A percentile compares a stretch with the other conserved stretches of the same genome.
Conservation (phyloP, 768 basidiomycete species). For the Naganishia kalamii region DNA sequence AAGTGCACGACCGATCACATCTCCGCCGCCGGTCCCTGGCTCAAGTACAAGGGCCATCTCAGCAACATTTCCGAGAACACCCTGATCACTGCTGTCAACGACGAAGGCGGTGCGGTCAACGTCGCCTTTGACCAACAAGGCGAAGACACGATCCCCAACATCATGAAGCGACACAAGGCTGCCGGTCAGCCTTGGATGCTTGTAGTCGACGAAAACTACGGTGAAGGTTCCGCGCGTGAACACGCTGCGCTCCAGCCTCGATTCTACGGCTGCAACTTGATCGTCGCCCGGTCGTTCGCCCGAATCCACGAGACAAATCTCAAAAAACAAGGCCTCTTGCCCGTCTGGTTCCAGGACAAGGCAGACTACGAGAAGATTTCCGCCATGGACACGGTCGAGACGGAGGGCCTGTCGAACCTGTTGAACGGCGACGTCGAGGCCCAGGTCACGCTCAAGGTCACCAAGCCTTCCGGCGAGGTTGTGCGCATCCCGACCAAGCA, state of each 20-base stretch:
- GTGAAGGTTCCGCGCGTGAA: constrained; percentile 94
- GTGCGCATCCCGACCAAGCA: constrained; percentile 72
- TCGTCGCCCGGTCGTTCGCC: constrained; percentile 88
- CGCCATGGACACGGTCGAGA: constrained; percentile 70
- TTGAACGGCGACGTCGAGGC: constrained; percentile 47
- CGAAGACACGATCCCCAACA: constrained; percentile 74
- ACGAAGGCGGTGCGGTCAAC: constrained; percentile 90
- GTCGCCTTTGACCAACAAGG: constrained; percentile 71
- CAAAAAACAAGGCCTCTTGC: constrained; percentile 98
- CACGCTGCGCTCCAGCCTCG: constrained; percentile 96
- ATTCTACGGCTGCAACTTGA: constrained; percentile 83
- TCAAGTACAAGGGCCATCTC: constrained; percentile 95
- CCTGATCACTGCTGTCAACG: constrained; percentile 87
- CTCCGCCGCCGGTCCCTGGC: constrained; percentile 94
- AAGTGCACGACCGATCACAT: constrained; percentile 99
- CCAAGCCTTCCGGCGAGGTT: constrained; percentile 57
- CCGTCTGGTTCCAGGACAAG: constrained; percentile 87
- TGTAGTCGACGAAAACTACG: constrained; percentile 81
- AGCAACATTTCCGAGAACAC: constrained; percentile 95
- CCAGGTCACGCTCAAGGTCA: constrained; percentile 57
- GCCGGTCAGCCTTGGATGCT: constrained; percentile 83
- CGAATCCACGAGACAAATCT: constrained; percentile 97
- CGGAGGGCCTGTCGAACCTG: constrained; percentile 69
- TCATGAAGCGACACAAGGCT: constrained; percentile 82
- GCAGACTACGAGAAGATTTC: constrained; percentile 76